Percentiles rank a stretch among this genome's conserved stretches.
Evolutionary conservation across 2,329 filamentous ascomycete species (phyloP).

Genomic region (Alternaria tenuissima): DNA sequence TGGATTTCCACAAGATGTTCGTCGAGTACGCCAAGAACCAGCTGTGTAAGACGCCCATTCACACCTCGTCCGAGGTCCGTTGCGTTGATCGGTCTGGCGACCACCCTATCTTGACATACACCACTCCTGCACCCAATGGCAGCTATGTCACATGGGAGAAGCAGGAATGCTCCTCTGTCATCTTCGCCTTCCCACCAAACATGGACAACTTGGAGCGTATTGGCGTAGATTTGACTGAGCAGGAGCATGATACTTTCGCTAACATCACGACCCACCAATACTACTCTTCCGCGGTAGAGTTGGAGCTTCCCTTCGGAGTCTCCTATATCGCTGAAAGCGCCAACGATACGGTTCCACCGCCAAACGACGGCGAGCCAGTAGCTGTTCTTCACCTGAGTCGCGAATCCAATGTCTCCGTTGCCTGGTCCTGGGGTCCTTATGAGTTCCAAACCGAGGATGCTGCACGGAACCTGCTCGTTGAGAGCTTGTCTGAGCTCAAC

Average conservation of each 20-base stretch:
- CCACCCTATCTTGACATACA: conserved; percentile 46
- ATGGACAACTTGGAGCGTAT: conserved; percentile 44
- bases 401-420: conserved; percentile 41
- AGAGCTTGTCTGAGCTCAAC: conserved; percentile 46
- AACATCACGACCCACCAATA: conserved; percentile 48
- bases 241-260: conserved; percentile 44
- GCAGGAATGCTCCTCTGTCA: conserved; percentile 46
- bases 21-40: conserved; percentile 42
- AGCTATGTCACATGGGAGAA: conserved; percentile 44
- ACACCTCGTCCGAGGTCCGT: conserved; percentile 44
- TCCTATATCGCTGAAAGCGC: conserved; percentile 44
- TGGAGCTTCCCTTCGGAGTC: conserved; percentile 47
- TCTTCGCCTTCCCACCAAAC: conserved; percentile 49
- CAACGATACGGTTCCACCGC: conserved; percentile 38
- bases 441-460: conserved; percentile 40
- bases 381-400: conserved; percentile 45
- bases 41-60: conserved; percentile 43
- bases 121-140: conserved; percentile 31
- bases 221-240: conserved; percentile 45
- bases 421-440: conserved; percentile 51
- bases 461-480: conserved; percentile 36
- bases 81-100: conserved; percentile 48
- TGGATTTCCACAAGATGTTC: conserved; percentile 50
- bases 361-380: conserved; percentile 45
- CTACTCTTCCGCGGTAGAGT: conserved; percentile 46